Evolutionary conservation across 495 filamentous ascomycete species (phyloP), one percentile per base, ranked within the genome.

Genomic region (Neurospora intermedia): DNA sequence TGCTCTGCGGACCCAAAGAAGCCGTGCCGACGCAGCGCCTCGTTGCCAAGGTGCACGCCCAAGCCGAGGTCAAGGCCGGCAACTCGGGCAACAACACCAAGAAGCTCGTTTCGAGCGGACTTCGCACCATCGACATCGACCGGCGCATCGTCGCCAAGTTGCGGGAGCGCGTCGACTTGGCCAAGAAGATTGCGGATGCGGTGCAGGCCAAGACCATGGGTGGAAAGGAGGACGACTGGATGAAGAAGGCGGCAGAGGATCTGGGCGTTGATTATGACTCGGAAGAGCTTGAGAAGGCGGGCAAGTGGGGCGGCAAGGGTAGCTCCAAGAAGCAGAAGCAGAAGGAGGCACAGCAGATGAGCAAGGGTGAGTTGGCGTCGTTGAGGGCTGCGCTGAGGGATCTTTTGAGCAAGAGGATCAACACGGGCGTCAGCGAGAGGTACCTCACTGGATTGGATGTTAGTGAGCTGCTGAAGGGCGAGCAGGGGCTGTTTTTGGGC

Each of bases 241-340:
- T 98, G 71, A 87, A 87, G 43, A 86, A 85, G 15, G 96, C 94
- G 0, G 96, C 96, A 2, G 94, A 98, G 70, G 96, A 98, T 74
- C 87, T 99, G 4, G 96, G 96, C 3, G 92, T 98, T 7, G 96
- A 98, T 35, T 95, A 95, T 77, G 93, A 98, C 77, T 92, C 90
- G 75, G 94, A 97, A 27, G 92, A 94, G 69, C 90, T 96, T 69
- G 90, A 91, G 73, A 81, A 84, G 48, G 85, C 82, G 13, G 86
- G 87, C 13, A 82, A 82, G 69, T 89, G 90, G 77, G 88, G 88
- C 70, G 89, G 90, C 8, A 88, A 92, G 48, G 88, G 91, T 38
- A 85, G 82, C 27, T 92, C 91, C 10, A 86, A 92, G 74, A 91
- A 92, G 79, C 85, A 90, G 80, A 90, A 90, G 78, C 91, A 95